Evolutionary conservation across 805 yeast species (phyloP).

Genomic region (Wickerhamomyces canadensis): DNA sequence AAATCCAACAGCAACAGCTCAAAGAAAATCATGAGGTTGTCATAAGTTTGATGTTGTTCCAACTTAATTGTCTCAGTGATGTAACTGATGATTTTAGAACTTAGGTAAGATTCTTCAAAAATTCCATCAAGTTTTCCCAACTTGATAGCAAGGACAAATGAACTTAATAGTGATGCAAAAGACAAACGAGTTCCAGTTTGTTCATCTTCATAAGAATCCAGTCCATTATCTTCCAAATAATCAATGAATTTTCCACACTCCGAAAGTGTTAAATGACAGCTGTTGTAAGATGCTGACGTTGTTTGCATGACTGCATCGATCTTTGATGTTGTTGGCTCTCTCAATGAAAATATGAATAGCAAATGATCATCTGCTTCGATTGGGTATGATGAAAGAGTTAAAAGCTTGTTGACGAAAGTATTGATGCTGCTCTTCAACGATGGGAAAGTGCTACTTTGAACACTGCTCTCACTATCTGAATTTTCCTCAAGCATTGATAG

Average conservation of each 20-base stretch:
- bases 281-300: too few relatives aligned
- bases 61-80: constrained; percentile 1
- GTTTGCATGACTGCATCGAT: not conserved
- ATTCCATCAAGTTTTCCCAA: constrained; percentile 5
- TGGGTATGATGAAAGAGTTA: constrained; percentile 1
- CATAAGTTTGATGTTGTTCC: constrained; percentile 13
- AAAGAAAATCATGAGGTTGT: constrained; percentile 16
- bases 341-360: constrained; percentile 9
- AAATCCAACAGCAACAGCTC: constrained; percentile 19
- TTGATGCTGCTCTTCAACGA: constrained; percentile 2
- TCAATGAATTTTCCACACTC: constrained; percentile 9
- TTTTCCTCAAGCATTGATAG: not conserved
- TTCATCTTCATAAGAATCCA: not conserved
- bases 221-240: constrained; percentile 5
- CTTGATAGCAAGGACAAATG: constrained; percentile 6
- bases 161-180: constrained; percentile 7
- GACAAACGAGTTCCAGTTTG: not conserved
- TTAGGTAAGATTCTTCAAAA: constrained; percentile 3
- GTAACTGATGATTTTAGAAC: constrained; percentile 1
- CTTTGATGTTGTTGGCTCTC: constrained; percentile 2
- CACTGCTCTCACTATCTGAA: constrained; percentile 12
- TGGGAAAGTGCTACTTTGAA: not conserved
- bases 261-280: not conserved
- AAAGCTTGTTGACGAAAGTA: constrained; percentile 8
- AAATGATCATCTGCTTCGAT: not conserved